These are phyloP conservation scores for Exsudoporus frostii DNA, from an alignment of 768 basidiomycete species.

Conservation along the genomic window DNA sequence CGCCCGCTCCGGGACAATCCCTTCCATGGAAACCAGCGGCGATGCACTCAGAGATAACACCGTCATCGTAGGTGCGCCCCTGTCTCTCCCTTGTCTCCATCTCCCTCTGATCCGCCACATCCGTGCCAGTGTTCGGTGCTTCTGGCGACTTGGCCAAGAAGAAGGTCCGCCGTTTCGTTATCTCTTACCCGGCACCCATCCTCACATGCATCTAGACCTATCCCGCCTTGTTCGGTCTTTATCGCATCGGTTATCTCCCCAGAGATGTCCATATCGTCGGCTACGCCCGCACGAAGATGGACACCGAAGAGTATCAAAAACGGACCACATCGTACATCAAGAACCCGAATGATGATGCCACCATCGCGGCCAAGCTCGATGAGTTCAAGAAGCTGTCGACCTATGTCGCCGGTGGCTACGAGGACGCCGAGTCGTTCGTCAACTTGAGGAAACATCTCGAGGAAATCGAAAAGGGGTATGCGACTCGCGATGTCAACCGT, in stretches of 20 bases:
- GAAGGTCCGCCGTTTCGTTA: conserved; percentile 56
- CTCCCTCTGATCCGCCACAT: conserved; percentile 9
- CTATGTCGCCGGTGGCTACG: conserved; percentile 88
- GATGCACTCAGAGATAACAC: conserved; percentile 84
- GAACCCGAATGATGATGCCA: conserved; percentile 58
- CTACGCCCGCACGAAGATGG: conserved; percentile 97
- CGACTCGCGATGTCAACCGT: conserved; percentile 65
- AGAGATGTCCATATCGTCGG: conserved; percentile 86
- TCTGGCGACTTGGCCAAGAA: conserved; percentile 99
- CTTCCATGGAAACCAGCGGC: conserved; percentile 78
- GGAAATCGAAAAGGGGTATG: conserved; percentile 71
- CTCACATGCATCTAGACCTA: conserved; percentile 61
- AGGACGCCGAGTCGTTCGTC: conserved; percentile 76
- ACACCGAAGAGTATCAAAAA: conserved; percentile 76
- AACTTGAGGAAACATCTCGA: conserved; percentile 72
- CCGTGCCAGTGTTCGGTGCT: conserved; percentile 77
- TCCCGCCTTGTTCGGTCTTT: conserved; percentile 92
- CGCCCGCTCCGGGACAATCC: conserved; percentile 77
- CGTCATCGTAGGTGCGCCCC: conserved; percentile 71
- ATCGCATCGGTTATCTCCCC: conserved; percentile 75
- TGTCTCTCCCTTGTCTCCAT: conserved; percentile 9
- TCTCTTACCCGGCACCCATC: conserved; percentile 38
- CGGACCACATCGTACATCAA: conserved; percentile 87
- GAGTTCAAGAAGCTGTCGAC: conserved; percentile 79
- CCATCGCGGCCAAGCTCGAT: conserved; percentile 60